Conservation (phyloP, 2,329 filamentous ascomycete genomes). For the Coniochaeta sp. region DNA sequence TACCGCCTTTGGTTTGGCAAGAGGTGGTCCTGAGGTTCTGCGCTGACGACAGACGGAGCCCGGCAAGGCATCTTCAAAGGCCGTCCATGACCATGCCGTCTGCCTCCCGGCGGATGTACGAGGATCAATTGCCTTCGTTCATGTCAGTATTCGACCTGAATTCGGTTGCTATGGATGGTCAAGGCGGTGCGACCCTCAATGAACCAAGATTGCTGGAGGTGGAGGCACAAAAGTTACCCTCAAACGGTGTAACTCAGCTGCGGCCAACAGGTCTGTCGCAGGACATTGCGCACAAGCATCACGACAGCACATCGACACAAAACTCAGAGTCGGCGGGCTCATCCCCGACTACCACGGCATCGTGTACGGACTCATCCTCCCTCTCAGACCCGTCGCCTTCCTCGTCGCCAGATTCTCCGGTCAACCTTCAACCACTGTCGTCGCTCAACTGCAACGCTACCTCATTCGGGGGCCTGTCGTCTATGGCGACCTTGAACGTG, state of each 20-base stretch:
- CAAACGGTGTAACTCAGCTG: conserved; percentile 27
- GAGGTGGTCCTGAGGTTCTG: not conserved
- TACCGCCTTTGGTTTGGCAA: not conserved
- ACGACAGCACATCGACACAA: conserved; percentile 72
- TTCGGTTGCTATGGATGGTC: conserved; percentile 45
- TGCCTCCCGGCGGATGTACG: conserved; percentile 54
- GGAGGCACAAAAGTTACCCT: conserved; percentile 28
- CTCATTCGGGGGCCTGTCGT: conserved; percentile 40
- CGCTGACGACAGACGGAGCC: not conserved
- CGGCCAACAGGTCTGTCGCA: conserved; percentile 32
- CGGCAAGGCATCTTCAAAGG: not conserved
- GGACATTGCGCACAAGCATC: conserved; percentile 58
- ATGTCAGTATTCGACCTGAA: conserved; percentile 70
- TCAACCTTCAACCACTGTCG: conserved; percentile 64
- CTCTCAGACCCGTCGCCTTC: conserved; percentile 86
- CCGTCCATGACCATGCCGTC: conserved; percentile 47
- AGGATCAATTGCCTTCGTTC: conserved; percentile 68
- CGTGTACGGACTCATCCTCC: conserved; percentile 85
- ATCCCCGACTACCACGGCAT: conserved; percentile 89
- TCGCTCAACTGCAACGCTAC: conserved; percentile 60
- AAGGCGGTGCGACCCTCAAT: conserved; percentile 46
- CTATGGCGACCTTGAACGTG: conserved; percentile 41
- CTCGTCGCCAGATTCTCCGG: conserved; percentile 84
- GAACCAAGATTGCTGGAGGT: conserved; percentile 45
- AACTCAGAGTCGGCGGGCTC: conserved; percentile 83